Conservation (phyloP, 73 alveolate species). For the Tetrahymena borealis region DNA sequence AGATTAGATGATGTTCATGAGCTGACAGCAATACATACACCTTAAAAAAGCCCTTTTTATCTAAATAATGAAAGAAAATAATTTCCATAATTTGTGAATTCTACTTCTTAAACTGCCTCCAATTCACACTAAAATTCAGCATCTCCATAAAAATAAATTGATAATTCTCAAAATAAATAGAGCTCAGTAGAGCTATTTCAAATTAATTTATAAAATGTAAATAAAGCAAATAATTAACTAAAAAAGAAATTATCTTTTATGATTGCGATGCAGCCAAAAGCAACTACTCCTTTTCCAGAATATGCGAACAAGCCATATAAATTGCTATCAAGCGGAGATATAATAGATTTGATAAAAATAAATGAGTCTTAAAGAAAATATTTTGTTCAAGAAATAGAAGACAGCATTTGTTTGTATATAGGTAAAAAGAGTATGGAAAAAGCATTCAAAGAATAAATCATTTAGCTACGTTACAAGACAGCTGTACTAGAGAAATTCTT, state of each 20-base stretch:
- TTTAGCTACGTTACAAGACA: background rate
- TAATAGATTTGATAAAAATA: background rate
- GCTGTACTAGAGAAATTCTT: background rate
- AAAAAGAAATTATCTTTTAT: background rate
- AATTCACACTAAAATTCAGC: background rate
- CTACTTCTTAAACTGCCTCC: background rate
- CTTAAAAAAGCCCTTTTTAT: background rate
- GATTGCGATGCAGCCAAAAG: conserved; percentile 2
- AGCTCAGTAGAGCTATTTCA: background rate
- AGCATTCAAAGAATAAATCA: background rate
- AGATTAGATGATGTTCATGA: background rate
- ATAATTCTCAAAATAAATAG: background rate
- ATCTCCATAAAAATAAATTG: background rate
- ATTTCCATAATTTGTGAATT: background rate
- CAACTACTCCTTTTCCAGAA: background rate
- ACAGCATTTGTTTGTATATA: background rate
- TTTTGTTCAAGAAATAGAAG: background rate
- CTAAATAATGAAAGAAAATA: background rate
- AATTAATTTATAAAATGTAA: background rate
- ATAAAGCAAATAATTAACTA: background rate
- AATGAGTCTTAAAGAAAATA: background rate
- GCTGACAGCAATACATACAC: background rate
- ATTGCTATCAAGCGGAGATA: background rate
- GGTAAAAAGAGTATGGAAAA: background rate
- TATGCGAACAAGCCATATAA: background rate